Evolutionary conservation across 2,329 filamentous ascomycete species (phyloP), one percentile per base, ranked within the genome.

Genomic region (Didymosphaeria variabile): DNA sequence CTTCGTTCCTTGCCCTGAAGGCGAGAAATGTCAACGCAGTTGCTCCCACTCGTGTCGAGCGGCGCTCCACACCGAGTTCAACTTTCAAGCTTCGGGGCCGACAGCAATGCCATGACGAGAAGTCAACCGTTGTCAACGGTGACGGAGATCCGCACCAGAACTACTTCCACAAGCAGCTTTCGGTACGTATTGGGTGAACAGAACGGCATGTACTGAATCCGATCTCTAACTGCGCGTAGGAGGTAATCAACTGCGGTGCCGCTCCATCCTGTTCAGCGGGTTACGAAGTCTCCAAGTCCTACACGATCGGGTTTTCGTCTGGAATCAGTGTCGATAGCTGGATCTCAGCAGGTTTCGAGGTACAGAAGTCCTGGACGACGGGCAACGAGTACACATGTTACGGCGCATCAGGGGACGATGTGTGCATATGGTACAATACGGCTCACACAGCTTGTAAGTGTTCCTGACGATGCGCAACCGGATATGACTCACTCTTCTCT

Each of bases 401-500:
- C 5, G 57, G 57, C 29, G 51, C 31, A n/a, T 10, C 9, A 21
- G 44, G 45, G 4, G 57, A 59, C 29, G 17, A 31, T 34, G 51
- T 59, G 5, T 59, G 57, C 36, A 55, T 59, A 29, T 59, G 57
- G 57, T 59, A 59, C 19, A 59, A 59, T 23, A 59, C 57, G 17
- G 57, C 57, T 12, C 57, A 59, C 23, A 59, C 57, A 17, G 57
- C 57, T 47, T 59, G 57, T 59, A 59, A 59, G 57, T 55, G n/a
- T 44, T 19, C 19, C 17, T 19, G 8, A 36, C 40, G 8, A 17
- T 44, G 36, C 31, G 26, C 21, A 51, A 5, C 13, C 10, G 19
- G 23, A 26, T 34, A 26, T 19, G n/a, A 51, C 26, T 34, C 2
- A 52, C 7, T 19, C 49, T 23, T 21, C 29, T n/a, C 7, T 8